Base-by-base conservation (phyloP, 2,329 filamentous ascomycete species). In the Alternaria gaisen region DNA sequence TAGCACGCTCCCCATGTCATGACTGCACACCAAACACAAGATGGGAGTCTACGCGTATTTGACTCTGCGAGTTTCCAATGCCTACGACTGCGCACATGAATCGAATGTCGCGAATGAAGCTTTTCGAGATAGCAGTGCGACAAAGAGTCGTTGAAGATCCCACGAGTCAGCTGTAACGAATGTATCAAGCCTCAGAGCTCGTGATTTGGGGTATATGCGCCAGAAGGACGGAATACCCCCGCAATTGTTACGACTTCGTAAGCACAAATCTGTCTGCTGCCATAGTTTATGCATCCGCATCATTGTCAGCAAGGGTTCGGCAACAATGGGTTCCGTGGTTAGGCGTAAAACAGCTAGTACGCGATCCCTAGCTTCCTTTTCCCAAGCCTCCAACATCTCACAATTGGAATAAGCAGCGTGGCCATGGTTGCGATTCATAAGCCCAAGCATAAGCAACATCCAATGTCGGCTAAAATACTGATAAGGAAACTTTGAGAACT, bases 1-100 rank as follows among this genome's bases (percentile, higher is more conserved):
- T 66, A 71, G 69, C 69, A 74, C 63, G 61, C 64, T 63, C 38
- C 47, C 42, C 38, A 58, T 44, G 28, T 46, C 7, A 30, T 48
- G 24, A 54, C 40, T 30, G 38, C 43, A 42, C 32, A 30, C 44
- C 34, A 26, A 28, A 20, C 46, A 24, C n/a, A 44, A 11, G n/a
- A 26, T 18, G 16, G 26, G 20, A 61, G 55, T 43, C 40, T 47
- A 36, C 22, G 14, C 22, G 16, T 26, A 26, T 24, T 22, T 48
- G 24, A 54, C 32, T 18, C 32, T 14, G 34, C 52, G 38, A 32
- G 28, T 12, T 47, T 16, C 28, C 26, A 42, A 10, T 16, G 22
- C 2, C 48, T 26, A 16, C 7, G 34, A 8, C 8, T 9, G 9
- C 20, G 14, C 18, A 11, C 22, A 24, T 50, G 10, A 22, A 22